Evolutionary conservation across 495 filamentous ascomycete genomes (phyloP).

Genomic region (Aspergillus steynii): DNA sequence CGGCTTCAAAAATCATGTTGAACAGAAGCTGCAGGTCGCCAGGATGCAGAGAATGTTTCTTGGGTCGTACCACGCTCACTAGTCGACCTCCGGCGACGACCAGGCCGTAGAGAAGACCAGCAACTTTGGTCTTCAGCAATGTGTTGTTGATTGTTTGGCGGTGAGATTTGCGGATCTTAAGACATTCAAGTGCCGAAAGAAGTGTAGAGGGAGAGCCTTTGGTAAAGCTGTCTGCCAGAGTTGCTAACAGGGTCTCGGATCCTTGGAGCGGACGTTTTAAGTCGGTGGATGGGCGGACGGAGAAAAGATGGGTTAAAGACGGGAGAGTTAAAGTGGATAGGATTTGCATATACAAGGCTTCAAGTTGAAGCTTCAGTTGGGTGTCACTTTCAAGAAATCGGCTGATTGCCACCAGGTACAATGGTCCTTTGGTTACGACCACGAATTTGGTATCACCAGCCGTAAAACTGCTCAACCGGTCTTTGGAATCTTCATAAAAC

Average conservation of each 20-base stretch:
- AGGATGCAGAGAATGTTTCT: slow-evolving; percentile 93
- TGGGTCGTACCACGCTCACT: slow-evolving; percentile 90
- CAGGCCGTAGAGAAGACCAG: slow-evolving; percentile 84
- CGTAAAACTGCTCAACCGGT: slow-evolving; percentile 76
- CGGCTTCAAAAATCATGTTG: slow-evolving; percentile 98
- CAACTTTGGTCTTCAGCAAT: slow-evolving; percentile 72
- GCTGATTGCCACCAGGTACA: slow-evolving; percentile 93
- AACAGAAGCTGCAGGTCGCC: slow-evolving; percentile 96
- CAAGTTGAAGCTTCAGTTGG: slow-evolving; percentile 84
- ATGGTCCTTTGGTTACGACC: slow-evolving; percentile 74
- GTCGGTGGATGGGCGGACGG: slow-evolving; percentile 86
- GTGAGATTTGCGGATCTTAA: slow-evolving; percentile 83
- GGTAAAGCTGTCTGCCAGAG: slow-evolving; percentile 91
- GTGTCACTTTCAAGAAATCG: slow-evolving; percentile 84
- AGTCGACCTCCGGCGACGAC: slow-evolving; percentile 92
- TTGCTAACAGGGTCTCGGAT: slow-evolving; percentile 87
- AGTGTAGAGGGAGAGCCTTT: slow-evolving; percentile 86
- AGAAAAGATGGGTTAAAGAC: slow-evolving; percentile 84
- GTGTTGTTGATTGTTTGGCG: slow-evolving; percentile 83
- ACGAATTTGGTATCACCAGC: slow-evolving; percentile 84
- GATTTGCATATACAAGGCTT: slow-evolving; percentile 97
- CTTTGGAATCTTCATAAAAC: slow-evolving; percentile 80
- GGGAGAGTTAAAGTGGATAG: slow-evolving; percentile 92
- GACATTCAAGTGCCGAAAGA: slow-evolving; percentile 85
- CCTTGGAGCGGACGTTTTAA: slow-evolving; percentile 90